phyloP scores from a whole-genome alignment of 2,329 filamentous ascomycete species.

The Colletotrichum tamarilloi region DNA sequence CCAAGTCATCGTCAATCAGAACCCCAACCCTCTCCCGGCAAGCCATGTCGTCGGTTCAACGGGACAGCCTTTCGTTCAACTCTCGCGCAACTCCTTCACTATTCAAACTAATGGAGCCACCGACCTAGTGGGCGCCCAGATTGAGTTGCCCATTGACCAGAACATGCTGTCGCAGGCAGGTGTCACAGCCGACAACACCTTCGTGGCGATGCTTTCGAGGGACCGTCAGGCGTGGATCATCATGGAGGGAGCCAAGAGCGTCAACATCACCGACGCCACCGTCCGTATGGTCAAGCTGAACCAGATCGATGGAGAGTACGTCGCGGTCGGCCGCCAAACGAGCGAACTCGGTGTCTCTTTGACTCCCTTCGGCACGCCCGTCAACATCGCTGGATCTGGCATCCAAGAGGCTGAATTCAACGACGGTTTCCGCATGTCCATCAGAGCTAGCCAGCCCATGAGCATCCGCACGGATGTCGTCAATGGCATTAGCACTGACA shows the following conservation, averaged over 20 bases:
- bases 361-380: constrained; percentile 37
- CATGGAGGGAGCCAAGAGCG: constrained; percentile 36
- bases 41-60: constrained; percentile 39
- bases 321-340: constrained; percentile 38
- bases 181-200: constrained; percentile 38
- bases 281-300: constrained; percentile 39
- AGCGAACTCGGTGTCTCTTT: constrained; percentile 36
- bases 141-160: constrained; percentile 38
- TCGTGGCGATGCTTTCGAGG: constrained; percentile 37
- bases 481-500: constrained; percentile 38
- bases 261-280: constrained; percentile 39
- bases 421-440: constrained; percentile 39
- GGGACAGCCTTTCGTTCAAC: constrained; percentile 38
- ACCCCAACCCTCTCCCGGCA: constrained; percentile 37
- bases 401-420: constrained; percentile 39
- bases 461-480: constrained; percentile 37
- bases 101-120: constrained; percentile 39
- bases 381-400: constrained; percentile 37
- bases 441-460: constrained; percentile 39
- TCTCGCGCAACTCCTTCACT: constrained; percentile 38
- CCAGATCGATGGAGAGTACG: constrained; percentile 38
- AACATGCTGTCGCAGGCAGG: constrained; percentile 34
- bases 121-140: constrained; percentile 38
- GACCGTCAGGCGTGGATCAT: constrained; percentile 39
- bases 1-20: constrained; percentile 39